Evolutionary conservation across 169 alveolate genomes (phyloP).

Genomic region (Babesia ovis): DNA sequence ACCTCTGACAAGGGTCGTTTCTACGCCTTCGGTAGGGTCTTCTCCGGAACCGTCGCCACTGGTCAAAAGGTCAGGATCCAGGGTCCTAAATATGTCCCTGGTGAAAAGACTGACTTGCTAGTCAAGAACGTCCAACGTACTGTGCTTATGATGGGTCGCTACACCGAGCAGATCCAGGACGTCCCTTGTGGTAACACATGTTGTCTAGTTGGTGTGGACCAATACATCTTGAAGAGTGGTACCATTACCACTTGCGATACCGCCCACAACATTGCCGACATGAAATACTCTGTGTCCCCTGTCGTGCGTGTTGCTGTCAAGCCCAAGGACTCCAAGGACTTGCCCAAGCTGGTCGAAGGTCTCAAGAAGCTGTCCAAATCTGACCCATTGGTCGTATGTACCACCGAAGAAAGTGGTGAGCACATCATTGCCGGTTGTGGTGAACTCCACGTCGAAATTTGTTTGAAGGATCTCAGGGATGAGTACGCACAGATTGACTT

Average conservation of each 20-base stretch:
- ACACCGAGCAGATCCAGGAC: constrained; percentile 94
- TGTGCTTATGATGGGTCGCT: constrained; percentile 98
- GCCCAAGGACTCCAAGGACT: constrained; percentile 96
- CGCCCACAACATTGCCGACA: constrained; percentile 97
- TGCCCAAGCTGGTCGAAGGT: constrained; percentile 99
- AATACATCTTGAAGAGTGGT: constrained; percentile 95
- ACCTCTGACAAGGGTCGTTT: constrained; percentile 98
- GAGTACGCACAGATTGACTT: constrained; percentile 98
- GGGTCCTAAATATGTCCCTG: constrained; percentile 99
- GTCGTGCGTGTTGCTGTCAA: constrained; percentile 99
- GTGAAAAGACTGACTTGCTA: constrained; percentile 95
- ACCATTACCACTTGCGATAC: constrained; percentile 95
- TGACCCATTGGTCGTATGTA: constrained; percentile 97
- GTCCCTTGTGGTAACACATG: constrained; percentile 99
- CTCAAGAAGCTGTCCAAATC: constrained; percentile 95
- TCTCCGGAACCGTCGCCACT: constrained; percentile 99
- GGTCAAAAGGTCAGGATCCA: constrained; percentile 97
- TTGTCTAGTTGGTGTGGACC: constrained; percentile 98
- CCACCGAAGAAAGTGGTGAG: constrained; percentile 97
- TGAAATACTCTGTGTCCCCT: constrained; percentile 99
- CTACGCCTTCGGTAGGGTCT: constrained; percentile 99
- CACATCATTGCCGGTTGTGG: constrained; percentile 99
- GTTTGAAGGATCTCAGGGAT: constrained; percentile 97
- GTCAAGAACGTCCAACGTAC: constrained; percentile 96
- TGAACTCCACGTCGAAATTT: constrained; percentile 98